Base-by-base conservation (phyloP, 805 yeast genomes). In the Debaryomyces hansenii region DNA sequence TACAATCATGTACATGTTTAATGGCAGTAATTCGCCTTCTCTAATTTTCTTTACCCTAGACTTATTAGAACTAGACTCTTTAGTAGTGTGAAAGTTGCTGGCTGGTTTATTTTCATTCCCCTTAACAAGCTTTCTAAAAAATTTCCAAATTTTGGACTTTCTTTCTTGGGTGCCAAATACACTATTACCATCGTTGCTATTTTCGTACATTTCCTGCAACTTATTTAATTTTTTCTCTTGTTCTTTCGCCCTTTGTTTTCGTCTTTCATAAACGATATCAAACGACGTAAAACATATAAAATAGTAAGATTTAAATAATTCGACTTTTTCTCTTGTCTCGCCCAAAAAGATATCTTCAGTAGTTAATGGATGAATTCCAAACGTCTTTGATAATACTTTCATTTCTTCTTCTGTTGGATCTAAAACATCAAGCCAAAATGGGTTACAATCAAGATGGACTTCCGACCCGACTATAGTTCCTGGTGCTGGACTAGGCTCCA, bases 331-430 rank as follows among this genome's bases (percentile, higher is more conserved):
- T 53, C 98, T 80, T 0, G 96, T 87, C 62, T 92, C 99, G 1
- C 96, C 96, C 27, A 91, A 68, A 49, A 87, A 86, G 40, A 92
- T 91, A 68, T 92, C 99, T 62, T 92, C 99, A 0, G 97, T 88
- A 0, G 99, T 92, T 56, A 92, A 77, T 0, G 99, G 99, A 66
- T 92, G 99, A 46, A 92, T 89, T 0, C 96, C 96, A 69, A 92
- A 92, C 0, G 97, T 83, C 58, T 90, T 90, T 21, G 95, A 82
- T 11, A 92, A 57, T 0, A 86, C 94, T 58, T 92, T 90, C 96
- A 94, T 89, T 64, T 92, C 99, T 55, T 90, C 97, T 59, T 94
- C 98, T 0, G 96, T 87, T 9, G 99, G 99, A 58, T 89, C 86
- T 47, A 88, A 70, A 10, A 92, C 87, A 64, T 92, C 98, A 9